These are phyloP conservation scores for Penicillium sclerotiorum DNA, from an alignment of 2,329 filamentous ascomycete species.

Conservation along the genomic window DNA sequence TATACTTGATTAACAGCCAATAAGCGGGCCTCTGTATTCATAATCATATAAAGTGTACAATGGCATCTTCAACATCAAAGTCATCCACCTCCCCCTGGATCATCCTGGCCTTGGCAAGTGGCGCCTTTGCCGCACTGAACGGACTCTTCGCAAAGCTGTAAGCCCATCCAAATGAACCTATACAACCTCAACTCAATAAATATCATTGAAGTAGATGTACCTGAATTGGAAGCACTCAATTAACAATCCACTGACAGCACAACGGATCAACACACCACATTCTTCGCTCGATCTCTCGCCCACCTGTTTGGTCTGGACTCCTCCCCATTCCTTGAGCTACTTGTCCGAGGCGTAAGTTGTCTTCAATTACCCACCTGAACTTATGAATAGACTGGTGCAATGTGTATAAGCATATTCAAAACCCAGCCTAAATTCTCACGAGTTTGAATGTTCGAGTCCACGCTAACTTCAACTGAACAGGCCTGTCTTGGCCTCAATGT, in stretches of 20 bases:
- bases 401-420: too few species aligned
- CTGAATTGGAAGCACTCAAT: neutral
- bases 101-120: conserved; percentile 61
- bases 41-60: neutral
- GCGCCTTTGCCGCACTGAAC: conserved; percentile 65
- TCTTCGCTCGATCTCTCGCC: conserved; percentile 52
- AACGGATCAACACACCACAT: conserved; percentile 61
- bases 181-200: neutral
- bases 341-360: conserved; percentile 55
- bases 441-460: too few species aligned
- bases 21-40: neutral
- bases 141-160: conserved; percentile 69
- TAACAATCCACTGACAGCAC: conserved; percentile 49
- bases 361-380: too few species aligned
- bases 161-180: neutral
- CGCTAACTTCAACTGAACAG: too few species aligned
- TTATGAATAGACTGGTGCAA: too few species aligned
- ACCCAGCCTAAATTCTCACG: too few species aligned
- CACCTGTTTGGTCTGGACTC: conserved; percentile 44
- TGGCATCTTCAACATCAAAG: conserved; percentile 13
- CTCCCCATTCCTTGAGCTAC: conserved; percentile 50
- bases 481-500: conserved; percentile 64
- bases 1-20: neutral
- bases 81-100: conserved; percentile 46
- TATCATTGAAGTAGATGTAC: neutral